Percentiles rank a stretch among this genome's conserved stretches.
These are phyloP conservation scores for Zelopaecilomyces penicillatus DNA, from an alignment of 2,329 filamentous ascomycete species.

Conservation along the genomic window DNA sequence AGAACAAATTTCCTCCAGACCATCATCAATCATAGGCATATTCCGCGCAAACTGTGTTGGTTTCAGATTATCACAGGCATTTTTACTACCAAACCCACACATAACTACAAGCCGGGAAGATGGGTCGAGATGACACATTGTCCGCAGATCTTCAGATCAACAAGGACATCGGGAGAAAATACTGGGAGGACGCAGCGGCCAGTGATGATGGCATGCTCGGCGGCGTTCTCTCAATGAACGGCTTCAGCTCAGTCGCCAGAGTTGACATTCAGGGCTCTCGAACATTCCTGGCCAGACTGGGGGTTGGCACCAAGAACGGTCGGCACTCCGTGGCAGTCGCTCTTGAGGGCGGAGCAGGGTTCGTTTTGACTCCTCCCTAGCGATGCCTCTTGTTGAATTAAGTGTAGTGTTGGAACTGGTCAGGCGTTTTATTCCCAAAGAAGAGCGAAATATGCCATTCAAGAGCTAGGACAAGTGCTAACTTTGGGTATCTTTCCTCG, in stretches of 20 bases:
- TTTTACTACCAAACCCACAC: too few species aligned
- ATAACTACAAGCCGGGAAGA: too few species aligned
- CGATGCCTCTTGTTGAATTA: neutral
- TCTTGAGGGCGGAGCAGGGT: slow-evolving; percentile 34
- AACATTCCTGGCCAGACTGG: slow-evolving; percentile 61
- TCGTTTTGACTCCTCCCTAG: slow-evolving; percentile 8
- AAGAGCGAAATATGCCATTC: neutral
- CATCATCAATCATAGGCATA: too few species aligned
- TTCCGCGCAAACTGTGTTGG: too few species aligned
- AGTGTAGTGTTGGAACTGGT: neutral
- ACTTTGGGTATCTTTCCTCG: too few species aligned
- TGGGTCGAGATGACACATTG: too few species aligned
- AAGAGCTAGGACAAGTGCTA: neutral
- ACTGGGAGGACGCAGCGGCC: slow-evolving; percentile 36
- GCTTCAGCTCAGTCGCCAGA: slow-evolving; percentile 16
- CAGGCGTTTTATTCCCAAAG: too few species aligned
- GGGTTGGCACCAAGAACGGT: slow-evolving; percentile 29
- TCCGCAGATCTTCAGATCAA: slow-evolving; percentile 22
- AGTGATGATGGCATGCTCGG: slow-evolving; percentile 65
- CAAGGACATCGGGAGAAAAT: slow-evolving; percentile 26
- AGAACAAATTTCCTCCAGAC: too few species aligned
- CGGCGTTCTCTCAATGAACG: slow-evolving; percentile 36
- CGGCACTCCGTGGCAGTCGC: slow-evolving; percentile 20
- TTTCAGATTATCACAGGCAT: too few species aligned
- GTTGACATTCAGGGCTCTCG: slow-evolving; percentile 60